phyloP scores from a whole-genome alignment of 2,329 filamentous ascomycete species.

The Fusarium sp. region DNA sequence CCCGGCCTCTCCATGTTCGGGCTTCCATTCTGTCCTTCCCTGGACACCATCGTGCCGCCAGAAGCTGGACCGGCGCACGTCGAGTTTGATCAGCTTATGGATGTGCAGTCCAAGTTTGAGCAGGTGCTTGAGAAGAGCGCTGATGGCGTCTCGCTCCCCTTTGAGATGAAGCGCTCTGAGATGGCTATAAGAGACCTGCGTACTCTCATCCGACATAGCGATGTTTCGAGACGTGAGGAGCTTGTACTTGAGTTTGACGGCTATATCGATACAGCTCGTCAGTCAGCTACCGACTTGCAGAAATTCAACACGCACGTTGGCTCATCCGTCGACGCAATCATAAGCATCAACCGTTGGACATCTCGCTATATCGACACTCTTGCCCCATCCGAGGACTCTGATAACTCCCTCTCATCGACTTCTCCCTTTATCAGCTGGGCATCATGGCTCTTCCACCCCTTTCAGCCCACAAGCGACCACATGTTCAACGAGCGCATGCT shows the following conservation, averaged over 20 bases:
- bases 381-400: slow-evolving; percentile 47
- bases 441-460: slow-evolving; percentile 64
- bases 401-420: slow-evolving; percentile 45
- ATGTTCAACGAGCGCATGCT: slow-evolving; percentile 63
- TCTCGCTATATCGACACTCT: slow-evolving; percentile 71
- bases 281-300: slow-evolving; percentile 71
- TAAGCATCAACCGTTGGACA: slow-evolving; percentile 79
- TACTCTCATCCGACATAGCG: slow-evolving; percentile 73
- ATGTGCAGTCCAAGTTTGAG: slow-evolving; percentile 77
- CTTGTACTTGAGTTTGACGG: slow-evolving; percentile 77
- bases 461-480: slow-evolving; percentile 62
- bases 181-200: slow-evolving; percentile 76
- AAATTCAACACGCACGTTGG: slow-evolving; percentile 80
- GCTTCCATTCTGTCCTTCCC: slow-evolving; percentile 67
- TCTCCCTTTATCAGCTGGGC: slow-evolving; percentile 48
- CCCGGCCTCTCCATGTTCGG: slow-evolving; percentile 69
- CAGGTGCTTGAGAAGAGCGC: slow-evolving; percentile 73
- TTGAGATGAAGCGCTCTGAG: slow-evolving; percentile 82
- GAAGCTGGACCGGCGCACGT: slow-evolving; percentile 49
- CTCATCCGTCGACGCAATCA: slow-evolving; percentile 74
- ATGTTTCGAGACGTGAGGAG: slow-evolving; percentile 71
- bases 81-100: slow-evolving; percentile 79
- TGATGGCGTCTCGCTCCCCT: slow-evolving; percentile 70
- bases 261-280: slow-evolving; percentile 73
- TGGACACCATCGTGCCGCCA: slow-evolving; percentile 41